Conservation (phyloP, 345 rosid species). For the Eucalyptus shirleyi region DNA sequence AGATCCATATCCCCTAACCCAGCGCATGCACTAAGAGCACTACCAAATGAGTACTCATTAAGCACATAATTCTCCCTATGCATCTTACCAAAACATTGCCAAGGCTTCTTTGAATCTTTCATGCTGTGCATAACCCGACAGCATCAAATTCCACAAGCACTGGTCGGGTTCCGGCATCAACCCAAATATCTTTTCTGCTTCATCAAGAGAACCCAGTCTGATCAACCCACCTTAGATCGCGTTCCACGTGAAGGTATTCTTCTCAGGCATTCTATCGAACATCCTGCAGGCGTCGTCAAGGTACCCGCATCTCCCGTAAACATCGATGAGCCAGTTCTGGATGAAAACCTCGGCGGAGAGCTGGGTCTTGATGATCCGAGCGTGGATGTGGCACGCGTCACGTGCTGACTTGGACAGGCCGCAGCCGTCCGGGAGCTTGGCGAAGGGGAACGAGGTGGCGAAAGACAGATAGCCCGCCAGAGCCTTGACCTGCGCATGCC, state of each 20-base stretch:
- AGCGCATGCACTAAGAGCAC: conserved; percentile 65
- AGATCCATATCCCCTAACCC: neutral
- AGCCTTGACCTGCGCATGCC: conserved; percentile 26
- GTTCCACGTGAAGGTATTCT: conserved; percentile 59
- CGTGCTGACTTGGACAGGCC: conserved; percentile 16
- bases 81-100: conserved; percentile 37
- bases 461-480: conserved; percentile 18
- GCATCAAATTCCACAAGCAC: conserved; percentile 72
- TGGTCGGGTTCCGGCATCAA: conserved; percentile 47
- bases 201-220: conserved; percentile 43
- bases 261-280: conserved; percentile 50
- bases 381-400: neutral
- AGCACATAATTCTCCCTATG: conserved; percentile 32
- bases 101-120: conserved; percentile 52
- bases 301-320: neutral
- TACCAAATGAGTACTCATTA: conserved; percentile 56
- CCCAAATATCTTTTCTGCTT: conserved; percentile 31
- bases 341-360: no score
- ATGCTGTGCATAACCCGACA: conserved; percentile 62
- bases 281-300: conserved; percentile 32
- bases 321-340: no score
- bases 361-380: no score
- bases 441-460: conserved; percentile 42
- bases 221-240: conserved; percentile 30
- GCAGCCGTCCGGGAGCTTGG: conserved; percentile 56